Base-by-base conservation (phyloP, 2,329 filamentous ascomycete species). In the Dryadomyces quercivorus region DNA sequence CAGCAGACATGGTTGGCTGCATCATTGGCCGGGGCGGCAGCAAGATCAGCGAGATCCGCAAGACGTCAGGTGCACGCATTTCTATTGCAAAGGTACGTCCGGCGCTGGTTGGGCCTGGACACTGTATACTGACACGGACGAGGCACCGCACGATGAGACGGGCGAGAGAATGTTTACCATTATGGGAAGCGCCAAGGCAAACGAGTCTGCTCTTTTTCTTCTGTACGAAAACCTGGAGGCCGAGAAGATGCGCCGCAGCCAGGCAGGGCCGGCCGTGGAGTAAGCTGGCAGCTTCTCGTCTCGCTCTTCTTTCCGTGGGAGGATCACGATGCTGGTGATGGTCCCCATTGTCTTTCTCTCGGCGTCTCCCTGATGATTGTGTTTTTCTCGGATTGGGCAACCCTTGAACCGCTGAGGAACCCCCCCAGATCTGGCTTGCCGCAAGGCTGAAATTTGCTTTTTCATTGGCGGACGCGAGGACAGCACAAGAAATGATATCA, bases 91-190 rank as follows among this genome's bases (percentile, higher is more conserved):
- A 96, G 77, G 84, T 79, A 67, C 21, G 36, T 12, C n/a, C n/a
- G n/a, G n/a, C n/a, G n/a, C n/a, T n/a, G n/a, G n/a, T n/a, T n/a
- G n/a, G n/a, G n/a, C n/a, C n/a, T n/a, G n/a, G n/a, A n/a, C n/a
- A n/a, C n/a, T n/a, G n/a, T n/a, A n/a, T n/a, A 62, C 50, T 46
- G 36, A 44, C n/a, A 52, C 46, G 16, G 6, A 26, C 3, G 6
- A 84, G 79, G 85, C 91, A 49, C 89, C 93, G 55, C 93, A 98
- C 66, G 93, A 98, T 63, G 93, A 97, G 62, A 94, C 89, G 57
- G 93, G 93, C 61, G 93, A 98, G 78, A 85, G 93, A 65, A 98
- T 98, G 93, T 98, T 98, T 75, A 98, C 93, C 66, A 98, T 98
- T 68, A 96, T 95, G 80, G 93, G 93, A 62, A 94, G 88, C 58